Percentiles rank a stretch among this genome's conserved stretches.
phyloP scores from a whole-genome alignment of 176 grass and related monocot species.

The barley (Hordeum vulgare) region MorexV3_pseudomolecules_assembly NC_058520.1:88324130-88324629 shows the following conservation, averaged over 20 bases:
- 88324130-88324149: slow-evolving; percentile 58
- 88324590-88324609: slow-evolving; percentile 58
- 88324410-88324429: slow-evolving; percentile 79
- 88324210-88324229: slow-evolving; percentile 40
- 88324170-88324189: slow-evolving; percentile 74
- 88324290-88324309: slow-evolving; percentile 54
- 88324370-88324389: slow-evolving; percentile 18
- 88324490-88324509: slow-evolving; percentile 58
- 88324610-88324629: slow-evolving; percentile 66
- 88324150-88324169: slow-evolving; percentile 63
- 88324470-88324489: slow-evolving; percentile 26
- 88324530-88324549: slow-evolving; percentile 42
- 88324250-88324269: slow-evolving; percentile 49
- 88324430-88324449: slow-evolving; percentile 56
- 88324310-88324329: slow-evolving; percentile 41
- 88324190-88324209: slow-evolving; percentile 55
- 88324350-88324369: slow-evolving; percentile 31
- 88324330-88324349: slow-evolving; percentile 74
- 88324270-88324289: slow-evolving; percentile 60
- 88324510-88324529: slow-evolving; percentile 63
- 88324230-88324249: slow-evolving; percentile 41
- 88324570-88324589: slow-evolving; percentile 44
- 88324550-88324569: slow-evolving; percentile 57
- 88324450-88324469: slow-evolving; percentile 65
- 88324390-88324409: slow-evolving; percentile 55